A percentile compares a stretch with the other conserved stretches of the same genome.
Evolutionary conservation across 441 rosid genomes (phyloP).

Genomic region (Iberis amara): DNA sequence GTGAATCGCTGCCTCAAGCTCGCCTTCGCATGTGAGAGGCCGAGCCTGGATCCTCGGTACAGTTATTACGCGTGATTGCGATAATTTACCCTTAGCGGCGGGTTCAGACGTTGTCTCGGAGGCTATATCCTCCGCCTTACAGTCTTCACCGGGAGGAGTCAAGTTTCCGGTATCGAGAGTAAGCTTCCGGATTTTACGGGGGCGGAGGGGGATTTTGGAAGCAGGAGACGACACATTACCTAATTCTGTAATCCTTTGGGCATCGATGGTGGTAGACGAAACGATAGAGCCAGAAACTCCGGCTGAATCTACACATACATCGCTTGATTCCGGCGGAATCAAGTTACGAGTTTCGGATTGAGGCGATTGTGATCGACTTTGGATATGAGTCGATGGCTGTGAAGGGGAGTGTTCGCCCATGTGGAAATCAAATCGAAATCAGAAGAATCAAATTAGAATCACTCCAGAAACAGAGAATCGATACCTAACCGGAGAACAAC

Average conservation of each 20-base stretch:
- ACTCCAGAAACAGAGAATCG: too few relatives aligned
- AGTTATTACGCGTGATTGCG: conserved; percentile 34
- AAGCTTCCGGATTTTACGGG: conserved; percentile 68
- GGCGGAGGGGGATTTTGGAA: conserved; percentile 74
- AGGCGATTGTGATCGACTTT: conserved; percentile 29
- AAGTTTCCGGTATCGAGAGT: conserved; percentile 33
- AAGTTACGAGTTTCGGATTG: conserved; percentile 25
- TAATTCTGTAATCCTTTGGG: conserved; percentile 26
- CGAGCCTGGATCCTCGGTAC: conserved; percentile 45
- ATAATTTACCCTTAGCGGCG: conserved; percentile 21
- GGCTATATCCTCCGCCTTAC: not conserved
- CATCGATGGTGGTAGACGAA: conserved; percentile 20
- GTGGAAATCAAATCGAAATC: conserved; percentile 28
- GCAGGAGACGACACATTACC: conserved; percentile 39
- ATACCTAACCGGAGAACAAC: too few relatives aligned
- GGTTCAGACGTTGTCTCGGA: conserved; percentile 14
- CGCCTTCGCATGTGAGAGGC: conserved; percentile 67
- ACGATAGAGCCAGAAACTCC: conserved; percentile 21
- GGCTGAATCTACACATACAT: not conserved
- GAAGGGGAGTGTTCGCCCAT: conserved; percentile 63
- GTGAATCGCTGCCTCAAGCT: conserved; percentile 60
- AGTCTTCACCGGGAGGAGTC: not conserved
- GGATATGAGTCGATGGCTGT: conserved; percentile 29
- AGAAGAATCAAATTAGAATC: not conserved
- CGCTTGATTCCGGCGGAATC: conserved; percentile 14